Evolutionary conservation across 2,329 filamentous ascomycete genomes (phyloP).

Genomic region (Clarireedia homoeocarpa): DNA sequence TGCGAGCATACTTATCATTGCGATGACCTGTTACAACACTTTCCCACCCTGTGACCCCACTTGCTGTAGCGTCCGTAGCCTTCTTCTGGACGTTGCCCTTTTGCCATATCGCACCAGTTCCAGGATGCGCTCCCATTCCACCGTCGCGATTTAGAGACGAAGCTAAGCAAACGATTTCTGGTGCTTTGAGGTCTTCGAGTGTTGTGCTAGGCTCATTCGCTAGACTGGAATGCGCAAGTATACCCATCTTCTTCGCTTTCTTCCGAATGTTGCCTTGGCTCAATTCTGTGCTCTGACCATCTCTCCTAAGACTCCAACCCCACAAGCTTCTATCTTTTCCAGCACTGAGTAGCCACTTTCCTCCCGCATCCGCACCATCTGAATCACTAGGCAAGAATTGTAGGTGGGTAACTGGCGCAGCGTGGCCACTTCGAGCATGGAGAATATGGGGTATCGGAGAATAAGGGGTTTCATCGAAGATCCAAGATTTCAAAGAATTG

Average conservation of each 20-base stretch:
- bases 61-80: conserved; percentile 60
- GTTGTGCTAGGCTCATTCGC: conserved; percentile 54
- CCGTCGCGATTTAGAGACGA: conserved; percentile 91
- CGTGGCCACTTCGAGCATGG: conserved; percentile 82
- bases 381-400: conserved; percentile 82
- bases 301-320: conserved; percentile 91
- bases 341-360: conserved; percentile 91
- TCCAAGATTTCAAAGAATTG: conserved; percentile 93
- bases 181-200: conserved; percentile 74
- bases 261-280: conserved; percentile 85
- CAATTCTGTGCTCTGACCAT: conserved; percentile 88
- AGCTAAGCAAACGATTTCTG: conserved; percentile 85
- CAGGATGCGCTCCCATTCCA: conserved; percentile 77
- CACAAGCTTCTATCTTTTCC: conserved; percentile 86
- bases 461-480: conserved; percentile 88
- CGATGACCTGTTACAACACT: conserved; percentile 91
- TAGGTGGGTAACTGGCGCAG: conserved; percentile 73
- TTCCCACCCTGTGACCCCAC: conserved; percentile 86
- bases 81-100: conserved; percentile 56
- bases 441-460: conserved; percentile 78
- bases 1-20: conserved; percentile 75
- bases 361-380: conserved; percentile 78
- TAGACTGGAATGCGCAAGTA: conserved; percentile 50
- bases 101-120: conserved; percentile 75
- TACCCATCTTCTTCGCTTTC: conserved; percentile 82